Percentiles rank a stretch among this genome's conserved stretches.
These are phyloP conservation scores for Fraxinus dipetala DNA, from an alignment of 305 asterid species.

Conservation along the genomic window DNA sequence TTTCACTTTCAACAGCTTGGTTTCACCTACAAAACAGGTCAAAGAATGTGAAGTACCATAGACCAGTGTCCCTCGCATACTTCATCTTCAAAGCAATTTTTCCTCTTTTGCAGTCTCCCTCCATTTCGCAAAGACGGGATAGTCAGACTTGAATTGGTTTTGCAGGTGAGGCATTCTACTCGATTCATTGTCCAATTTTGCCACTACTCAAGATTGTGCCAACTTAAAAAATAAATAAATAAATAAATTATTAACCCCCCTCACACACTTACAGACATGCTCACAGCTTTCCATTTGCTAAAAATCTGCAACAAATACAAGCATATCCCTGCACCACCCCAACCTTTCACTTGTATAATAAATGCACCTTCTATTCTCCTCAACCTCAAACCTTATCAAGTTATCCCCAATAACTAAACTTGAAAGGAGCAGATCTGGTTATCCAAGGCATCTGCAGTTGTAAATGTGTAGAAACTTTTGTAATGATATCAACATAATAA, in stretches of 20 bases:
- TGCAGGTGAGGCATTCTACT: neutral
- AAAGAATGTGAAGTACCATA: neutral
- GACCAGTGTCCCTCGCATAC: neutral
- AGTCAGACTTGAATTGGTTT: neutral
- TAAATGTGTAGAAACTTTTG: neutral
- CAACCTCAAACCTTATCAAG: neutral
- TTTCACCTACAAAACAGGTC: neutral
- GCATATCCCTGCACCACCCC: neutral
- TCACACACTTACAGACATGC: neutral
- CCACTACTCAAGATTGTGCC: neutral
- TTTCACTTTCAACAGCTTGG: neutral
- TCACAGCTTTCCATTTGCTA: neutral
- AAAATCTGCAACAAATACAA: neutral
- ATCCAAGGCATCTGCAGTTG: neutral
- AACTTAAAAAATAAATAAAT: neutral
- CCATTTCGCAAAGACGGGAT: neutral
- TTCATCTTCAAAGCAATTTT: neutral
- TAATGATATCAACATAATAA: neutral
- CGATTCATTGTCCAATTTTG: neutral
- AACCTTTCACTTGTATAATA: neutral
- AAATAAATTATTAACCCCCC: neutral
- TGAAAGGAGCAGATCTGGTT: neutral
- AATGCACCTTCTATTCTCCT: neutral
- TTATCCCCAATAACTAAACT: neutral
- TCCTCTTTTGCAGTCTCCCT: neutral